Conservation (phyloP, 345 rosid species). For the Gynandropsis gynandra region DNA sequence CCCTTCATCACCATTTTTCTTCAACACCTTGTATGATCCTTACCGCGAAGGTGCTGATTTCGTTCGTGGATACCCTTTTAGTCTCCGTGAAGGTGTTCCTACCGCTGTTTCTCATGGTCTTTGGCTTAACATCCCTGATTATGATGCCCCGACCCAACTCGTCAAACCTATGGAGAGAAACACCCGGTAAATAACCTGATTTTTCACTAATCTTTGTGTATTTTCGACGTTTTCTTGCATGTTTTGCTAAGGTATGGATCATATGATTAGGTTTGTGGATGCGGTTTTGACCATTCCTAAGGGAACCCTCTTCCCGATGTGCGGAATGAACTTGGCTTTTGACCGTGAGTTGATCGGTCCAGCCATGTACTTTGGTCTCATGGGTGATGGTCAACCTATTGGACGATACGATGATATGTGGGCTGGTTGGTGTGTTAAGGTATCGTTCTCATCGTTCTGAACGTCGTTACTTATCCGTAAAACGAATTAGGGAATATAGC, state of each 20-base stretch:
- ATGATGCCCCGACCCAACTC: constrained; percentile 91
- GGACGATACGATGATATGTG: constrained; percentile 36
- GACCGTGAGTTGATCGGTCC: constrained; percentile 64
- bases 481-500: not conserved
- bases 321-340: constrained; percentile 92
- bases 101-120: constrained; percentile 90
- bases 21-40: constrained; percentile 87
- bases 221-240: not conserved
- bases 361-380: constrained; percentile 39
- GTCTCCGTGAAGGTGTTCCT: constrained; percentile 82
- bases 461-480: not conserved
- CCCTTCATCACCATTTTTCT: constrained; percentile 80
- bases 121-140: constrained; percentile 95
- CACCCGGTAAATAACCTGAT: constrained; percentile 39
- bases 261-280: constrained; percentile 58
- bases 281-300: constrained; percentile 91
- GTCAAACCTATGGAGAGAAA: constrained; percentile 91
- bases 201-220: not conserved
- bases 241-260: constrained; percentile 2
- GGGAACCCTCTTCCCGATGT: constrained; percentile 96
- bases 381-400: constrained; percentile 43
- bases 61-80: constrained; percentile 92
- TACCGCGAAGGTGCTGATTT: constrained; percentile 79
- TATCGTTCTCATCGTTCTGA: not conserved
- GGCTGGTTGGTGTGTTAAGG: constrained; percentile 36